phyloP scores from a whole-genome alignment of 73 alveolate genomes.

The Paraurostyla sp. region DNA sequence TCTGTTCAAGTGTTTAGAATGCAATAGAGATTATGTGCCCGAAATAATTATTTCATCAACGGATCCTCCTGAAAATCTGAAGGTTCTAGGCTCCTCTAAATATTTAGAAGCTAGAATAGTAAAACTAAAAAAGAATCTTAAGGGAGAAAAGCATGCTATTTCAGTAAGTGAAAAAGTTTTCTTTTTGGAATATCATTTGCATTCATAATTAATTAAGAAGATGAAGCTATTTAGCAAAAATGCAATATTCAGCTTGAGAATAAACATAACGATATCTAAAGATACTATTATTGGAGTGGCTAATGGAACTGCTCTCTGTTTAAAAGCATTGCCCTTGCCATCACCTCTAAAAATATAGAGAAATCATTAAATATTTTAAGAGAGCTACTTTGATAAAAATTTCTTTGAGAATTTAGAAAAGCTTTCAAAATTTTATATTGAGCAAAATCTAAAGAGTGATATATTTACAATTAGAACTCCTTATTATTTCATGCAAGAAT shows the following conservation, averaged over 20 bases:
- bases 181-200: slow-evolving; percentile 61
- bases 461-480: slow-evolving; percentile 38
- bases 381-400: not conserved
- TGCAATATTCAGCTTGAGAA: slow-evolving; percentile 47
- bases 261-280: slow-evolving; percentile 38
- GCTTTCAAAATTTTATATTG: slow-evolving; percentile 10
- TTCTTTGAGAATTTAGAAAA: slow-evolving; percentile 28
- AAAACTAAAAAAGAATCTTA: slow-evolving; percentile 27
- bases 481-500: slow-evolving; percentile 34
- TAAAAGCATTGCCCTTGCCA: slow-evolving; percentile 63
- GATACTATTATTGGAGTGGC: slow-evolving; percentile 59
- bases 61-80: slow-evolving; percentile 65
- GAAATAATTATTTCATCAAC: slow-evolving; percentile 61
- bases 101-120: slow-evolving; percentile 45
- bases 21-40: slow-evolving; percentile 61
- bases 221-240: slow-evolving; percentile 54
- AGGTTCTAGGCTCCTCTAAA: slow-evolving; percentile 47
- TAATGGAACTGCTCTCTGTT: slow-evolving; percentile 43
- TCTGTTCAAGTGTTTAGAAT: slow-evolving; percentile 53
- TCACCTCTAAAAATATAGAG: slow-evolving; percentile 18
- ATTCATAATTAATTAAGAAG: slow-evolving; percentile 53
- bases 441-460: not conserved
- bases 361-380: not conserved
- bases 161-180: slow-evolving; percentile 53
- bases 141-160: slow-evolving; percentile 65